Base-by-base conservation (phyloP, 2,329 filamentous ascomycete genomes). In the Ceratocystis huliohia region DNA sequence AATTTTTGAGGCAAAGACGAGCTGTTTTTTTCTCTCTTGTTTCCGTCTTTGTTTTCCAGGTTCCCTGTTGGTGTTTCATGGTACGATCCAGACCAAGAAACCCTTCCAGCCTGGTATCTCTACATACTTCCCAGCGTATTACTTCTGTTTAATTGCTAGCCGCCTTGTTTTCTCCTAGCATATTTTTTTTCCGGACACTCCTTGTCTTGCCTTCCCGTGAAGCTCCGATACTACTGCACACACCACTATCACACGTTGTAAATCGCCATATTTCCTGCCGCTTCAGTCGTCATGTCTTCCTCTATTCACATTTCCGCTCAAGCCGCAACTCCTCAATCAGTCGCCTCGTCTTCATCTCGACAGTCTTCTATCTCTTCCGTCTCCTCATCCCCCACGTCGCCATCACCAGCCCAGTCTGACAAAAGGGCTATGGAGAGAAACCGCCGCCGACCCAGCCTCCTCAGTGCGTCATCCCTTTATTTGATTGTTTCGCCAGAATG, bases 291-390 rank as follows among this genome's bases (percentile, higher is more conserved):
- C 70, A 85, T 87, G 84, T 86, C 85, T 68, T 85, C 85, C 68
- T 88, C 85, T 68, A 89, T 89, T 76, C 79, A 82, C 70, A 90
- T 91, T 71, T 87, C 86, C 71, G 75, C 75, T 69, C 76, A 72
- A 56, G 74, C 74, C 50, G 74, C 75, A 63, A 74, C 75, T 61
- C 72, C 62, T 10, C 66, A 66, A 44, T 59, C 74, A 28, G 70
- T 73, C 44, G 71, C 72, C 64, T 78, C 75, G 73, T 76, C 78
- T 69, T 82, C 80, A 59, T 76, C 78, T 28, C 56, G 56, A 8
- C 56, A 59, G 48, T 66, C 61, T 37, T 68, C 64, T 10, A 70
- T 72, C 68, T 77, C 75, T 70, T 76, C 82, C 72, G 82, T 82
- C n/a, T 83, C 77, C 71, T 82, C 82, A n/a, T 66, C 65, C 13